These are phyloP conservation scores for Wallemia mellicola DNA, from an alignment of 1,284 basidiomycete genomes.

Conservation along the genomic window DNA sequence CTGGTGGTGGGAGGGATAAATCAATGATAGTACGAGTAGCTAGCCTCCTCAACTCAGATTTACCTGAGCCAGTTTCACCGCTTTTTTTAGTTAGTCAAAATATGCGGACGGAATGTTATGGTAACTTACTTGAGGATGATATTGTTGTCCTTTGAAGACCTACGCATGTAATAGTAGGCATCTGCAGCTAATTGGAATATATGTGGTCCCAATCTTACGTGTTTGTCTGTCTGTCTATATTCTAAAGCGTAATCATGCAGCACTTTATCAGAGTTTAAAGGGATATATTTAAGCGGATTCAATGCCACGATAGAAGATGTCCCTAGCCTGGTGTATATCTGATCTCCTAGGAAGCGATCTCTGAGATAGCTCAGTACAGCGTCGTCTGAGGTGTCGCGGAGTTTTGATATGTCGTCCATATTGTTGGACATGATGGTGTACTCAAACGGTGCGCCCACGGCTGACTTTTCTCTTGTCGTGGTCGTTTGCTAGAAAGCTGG, in stretches of 20 bases:
- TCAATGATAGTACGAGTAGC: slow-evolving; percentile 69
- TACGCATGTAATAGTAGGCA: slow-evolving; percentile 84
- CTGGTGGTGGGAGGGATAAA: slow-evolving; percentile 54
- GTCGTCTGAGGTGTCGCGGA: slow-evolving; percentile 1
- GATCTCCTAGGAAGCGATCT: slow-evolving; percentile 55
- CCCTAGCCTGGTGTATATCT: slow-evolving; percentile 47
- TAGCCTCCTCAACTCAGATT: slow-evolving; percentile 67
- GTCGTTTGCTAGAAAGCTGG: too few relatives aligned
- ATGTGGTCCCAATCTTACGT: slow-evolving; percentile 32
- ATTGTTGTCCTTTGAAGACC: slow-evolving; percentile 76
- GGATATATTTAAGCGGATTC: slow-evolving; percentile 63
- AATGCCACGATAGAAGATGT: slow-evolving; percentile 41
- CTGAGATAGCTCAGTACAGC: slow-evolving; percentile 29
- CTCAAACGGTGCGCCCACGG: background rate
- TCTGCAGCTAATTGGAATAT: slow-evolving; percentile 69
- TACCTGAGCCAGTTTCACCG: slow-evolving; percentile 74
- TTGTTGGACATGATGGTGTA: background rate
- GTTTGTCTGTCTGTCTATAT: slow-evolving; percentile 27
- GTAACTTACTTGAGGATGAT: slow-evolving; percentile 42
- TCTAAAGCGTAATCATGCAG: slow-evolving; percentile 54
- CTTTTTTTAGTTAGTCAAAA: slow-evolving; percentile 18
- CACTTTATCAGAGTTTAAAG: slow-evolving; percentile 45
- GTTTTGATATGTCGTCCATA: background rate
- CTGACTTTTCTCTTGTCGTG: too few relatives aligned
- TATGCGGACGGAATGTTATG: background rate